Conservation (phyloP, 2,329 filamentous ascomycete genomes). For the Phyllosticta paracitricarpa region DNA sequence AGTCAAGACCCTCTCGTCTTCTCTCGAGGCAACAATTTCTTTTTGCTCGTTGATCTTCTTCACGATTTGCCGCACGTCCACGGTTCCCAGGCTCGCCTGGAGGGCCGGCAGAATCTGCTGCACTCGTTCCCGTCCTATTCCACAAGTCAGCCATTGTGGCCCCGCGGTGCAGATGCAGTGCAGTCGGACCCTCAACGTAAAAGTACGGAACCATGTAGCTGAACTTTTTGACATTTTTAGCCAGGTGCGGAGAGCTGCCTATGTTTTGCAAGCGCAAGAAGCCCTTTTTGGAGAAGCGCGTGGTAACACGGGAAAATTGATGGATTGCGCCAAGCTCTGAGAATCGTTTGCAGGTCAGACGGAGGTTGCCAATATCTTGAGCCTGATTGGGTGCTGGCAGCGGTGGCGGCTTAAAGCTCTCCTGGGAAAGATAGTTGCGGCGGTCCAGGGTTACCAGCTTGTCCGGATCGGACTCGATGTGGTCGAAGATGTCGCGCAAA, state of each 20-base stretch:
- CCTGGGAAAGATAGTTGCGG: conserved; percentile 41
- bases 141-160: conserved; percentile 16
- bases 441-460: conserved; percentile 41
- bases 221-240: conserved; percentile 48
- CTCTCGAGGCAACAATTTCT: conserved; percentile 39
- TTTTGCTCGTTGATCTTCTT: conserved; percentile 41
- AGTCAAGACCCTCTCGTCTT: conserved; percentile 44
- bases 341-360: conserved; percentile 41
- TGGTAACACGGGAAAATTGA: conserved; percentile 43
- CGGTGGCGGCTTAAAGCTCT: conserved; percentile 39
- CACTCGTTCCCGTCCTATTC: conserved; percentile 29
- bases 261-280: conserved; percentile 41
- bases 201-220: conserved; percentile 52
- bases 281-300: conserved; percentile 40
- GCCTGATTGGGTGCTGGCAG: conserved; percentile 33
- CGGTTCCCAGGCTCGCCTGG: conserved; percentile 24
- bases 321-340: conserved; percentile 41
- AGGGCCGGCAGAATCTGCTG: conserved; percentile 29
- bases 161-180: conserved; percentile 14
- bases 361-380: conserved; percentile 36
- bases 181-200: conserved; percentile 41
- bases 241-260: conserved; percentile 39
- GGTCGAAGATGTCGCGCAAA: conserved; percentile 40
- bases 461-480: conserved; percentile 42
- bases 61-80: conserved; percentile 33